Base-by-base conservation (phyloP, 768 basidiomycete species). In the Mycena crocata region DNA sequence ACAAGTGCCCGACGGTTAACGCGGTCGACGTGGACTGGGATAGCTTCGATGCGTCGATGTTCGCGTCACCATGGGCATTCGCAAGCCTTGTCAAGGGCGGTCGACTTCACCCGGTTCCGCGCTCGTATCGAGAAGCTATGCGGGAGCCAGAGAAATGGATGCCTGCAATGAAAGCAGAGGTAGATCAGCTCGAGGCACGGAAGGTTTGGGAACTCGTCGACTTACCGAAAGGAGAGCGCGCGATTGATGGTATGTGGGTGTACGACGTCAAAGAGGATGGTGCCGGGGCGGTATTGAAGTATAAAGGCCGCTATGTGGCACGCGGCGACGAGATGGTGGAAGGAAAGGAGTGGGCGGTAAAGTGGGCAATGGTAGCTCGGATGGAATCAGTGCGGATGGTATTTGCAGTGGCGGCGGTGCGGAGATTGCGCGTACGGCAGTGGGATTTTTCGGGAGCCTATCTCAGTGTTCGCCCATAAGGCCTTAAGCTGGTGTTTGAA, bases 301-400 rank as follows among this genome's bases (percentile, higher is more conserved):
- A 80, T 75, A 84, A 84, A 67, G 83, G 78, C 5, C 58, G 80
- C 2, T 72, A 85, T 6, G 82, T 85, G 0, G 80, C 81, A 1
- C 71, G 78, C 45, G 79, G 85, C 28, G 57, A 62, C 21, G 28
- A 49, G 34, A 64, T 55, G 52, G 52, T 44, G 30, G 52, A 48
- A 17, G 62, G 62, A 12, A 30, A 28, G 12, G 51, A 63, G 28
- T 63, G 55, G 24, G 62, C 35, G 15, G 24, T 46, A 6, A 63
- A 63, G 26, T 63, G 62, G 62, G 62, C 62, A 30, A 63, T 63
- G 62, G 62, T 63, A 15, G 62, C 62, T 1, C 13, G 62, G 23
- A 57, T 64, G 54, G 62, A 64, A 26, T 57, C 44, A 1, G 62
- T 64, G 28, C 19, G 62, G 24, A 64, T 64, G 44, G 54, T 64